Evolutionary conservation across 495 filamentous ascomycete species (phyloP).

Genomic region (Hypoxylon fuscum): DNA sequence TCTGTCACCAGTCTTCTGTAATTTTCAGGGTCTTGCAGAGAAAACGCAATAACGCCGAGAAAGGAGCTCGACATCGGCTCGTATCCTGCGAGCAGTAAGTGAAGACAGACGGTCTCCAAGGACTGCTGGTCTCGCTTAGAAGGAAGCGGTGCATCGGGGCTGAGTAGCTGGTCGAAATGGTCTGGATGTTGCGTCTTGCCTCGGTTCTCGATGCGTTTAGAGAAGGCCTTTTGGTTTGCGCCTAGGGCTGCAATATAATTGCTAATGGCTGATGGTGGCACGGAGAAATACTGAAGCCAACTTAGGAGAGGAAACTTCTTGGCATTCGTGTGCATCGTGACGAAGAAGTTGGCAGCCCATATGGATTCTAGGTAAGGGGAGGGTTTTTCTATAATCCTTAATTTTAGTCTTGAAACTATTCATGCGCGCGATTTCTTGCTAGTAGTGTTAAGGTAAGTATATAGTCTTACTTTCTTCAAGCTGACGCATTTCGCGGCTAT

Average conservation of each 20-base stretch:
- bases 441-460: no score
- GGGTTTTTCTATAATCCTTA: background rate
- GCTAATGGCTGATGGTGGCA: background rate
- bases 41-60: conserved; percentile 22
- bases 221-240: background rate
- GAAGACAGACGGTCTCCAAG: conserved; percentile 25
- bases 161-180: background rate
- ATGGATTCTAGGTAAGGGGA: background rate
- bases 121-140: conserved; percentile 8
- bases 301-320: background rate
- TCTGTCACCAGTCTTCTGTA: conserved; percentile 16
- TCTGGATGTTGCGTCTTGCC: background rate
- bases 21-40: conserved; percentile 20
- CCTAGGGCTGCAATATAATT: background rate
- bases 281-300: background rate
- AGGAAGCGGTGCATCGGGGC: background rate
- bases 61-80: conserved; percentile 27
- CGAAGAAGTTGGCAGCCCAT: background rate
- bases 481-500: conserved; percentile 25
- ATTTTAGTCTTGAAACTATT: background rate
- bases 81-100: conserved; percentile 40
- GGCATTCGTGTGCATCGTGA: background rate
- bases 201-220: background rate
- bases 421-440: background rate
- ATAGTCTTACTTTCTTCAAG: conserved; percentile 14